Percentiles rank a stretch among this genome's conserved stretches.
These are phyloP conservation scores for Tieghemiomyces parasiticus DNA, from an alignment of 192 early-diverging fungal species.

Conservation along the genomic window DNA sequence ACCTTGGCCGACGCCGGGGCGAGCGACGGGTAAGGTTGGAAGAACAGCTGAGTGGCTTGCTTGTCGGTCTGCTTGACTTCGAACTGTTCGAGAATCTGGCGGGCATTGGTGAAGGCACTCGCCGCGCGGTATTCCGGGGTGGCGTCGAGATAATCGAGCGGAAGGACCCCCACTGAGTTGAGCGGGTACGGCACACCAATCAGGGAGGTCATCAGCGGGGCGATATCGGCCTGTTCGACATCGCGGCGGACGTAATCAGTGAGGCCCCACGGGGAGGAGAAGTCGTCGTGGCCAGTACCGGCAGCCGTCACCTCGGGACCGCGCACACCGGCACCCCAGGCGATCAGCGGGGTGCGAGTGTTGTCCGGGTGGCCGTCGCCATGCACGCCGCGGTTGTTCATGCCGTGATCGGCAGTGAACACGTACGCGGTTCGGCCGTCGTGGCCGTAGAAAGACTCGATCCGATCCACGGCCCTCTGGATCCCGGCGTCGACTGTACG, in stretches of 20 bases:
- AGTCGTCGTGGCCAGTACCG: constrained; percentile 32
- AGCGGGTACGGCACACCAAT: constrained; percentile 78
- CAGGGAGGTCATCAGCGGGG: constrained; percentile 83
- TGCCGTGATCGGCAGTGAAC: constrained; percentile 94
- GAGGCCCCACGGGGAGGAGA: constrained; percentile 58
- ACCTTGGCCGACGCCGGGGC: constrained; percentile 28
- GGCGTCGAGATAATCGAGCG: constrained; percentile 59
- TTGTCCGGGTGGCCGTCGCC: constrained; percentile 94
- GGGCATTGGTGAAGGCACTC: constrained; percentile 65
- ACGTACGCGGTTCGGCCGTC: constrained; percentile 77
- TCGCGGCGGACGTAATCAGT: constrained; percentile 50
- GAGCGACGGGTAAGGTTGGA: constrained; percentile 59
- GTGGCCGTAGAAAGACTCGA: constrained; percentile 60
- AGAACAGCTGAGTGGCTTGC: constrained; percentile 57
- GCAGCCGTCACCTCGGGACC: constrained; percentile 33
- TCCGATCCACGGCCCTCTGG: constrained; percentile 40
- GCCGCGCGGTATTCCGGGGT: constrained; percentile 57
- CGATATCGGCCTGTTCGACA: constrained; percentile 89
- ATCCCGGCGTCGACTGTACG: constrained; percentile 65
- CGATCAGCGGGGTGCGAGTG: constrained; percentile 85
- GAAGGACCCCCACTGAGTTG: constrained; percentile 88
- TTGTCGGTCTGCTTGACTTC: constrained; percentile 75
- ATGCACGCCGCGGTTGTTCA: constrained; percentile 84
- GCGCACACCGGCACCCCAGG: constrained; percentile 86
- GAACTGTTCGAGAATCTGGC: constrained; percentile 75